phyloP scores from a whole-genome alignment of 129 eudicot genomes.

The Chrysanthemum seticuspe region DNA sequence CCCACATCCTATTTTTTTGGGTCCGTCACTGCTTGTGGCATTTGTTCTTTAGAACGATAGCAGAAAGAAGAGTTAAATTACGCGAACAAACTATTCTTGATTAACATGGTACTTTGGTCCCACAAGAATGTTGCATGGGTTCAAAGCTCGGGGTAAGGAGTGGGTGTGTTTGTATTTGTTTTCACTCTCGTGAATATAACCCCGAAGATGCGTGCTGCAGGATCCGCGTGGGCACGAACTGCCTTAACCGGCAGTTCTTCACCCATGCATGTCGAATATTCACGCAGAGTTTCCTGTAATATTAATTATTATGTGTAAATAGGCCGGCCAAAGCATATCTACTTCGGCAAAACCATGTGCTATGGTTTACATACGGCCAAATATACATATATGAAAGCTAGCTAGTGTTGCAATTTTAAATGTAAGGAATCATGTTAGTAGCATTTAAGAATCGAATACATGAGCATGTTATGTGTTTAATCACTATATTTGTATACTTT shows the following conservation, averaged over 20 bases:
- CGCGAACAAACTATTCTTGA: too few species aligned
- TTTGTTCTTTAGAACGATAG: too few species aligned
- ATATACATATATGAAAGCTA: background rate
- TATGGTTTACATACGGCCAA: conserved; percentile 19
- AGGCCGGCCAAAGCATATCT: conserved; percentile 12
- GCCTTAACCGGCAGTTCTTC: background rate
- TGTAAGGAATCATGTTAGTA: conserved; percentile 21
- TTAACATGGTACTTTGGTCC: too few species aligned
- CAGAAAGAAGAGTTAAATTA: too few species aligned
- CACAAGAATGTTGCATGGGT: too few species aligned
- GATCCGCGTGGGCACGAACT: too few species aligned
- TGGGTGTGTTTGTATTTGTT: too few species aligned
- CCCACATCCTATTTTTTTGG: too few species aligned
- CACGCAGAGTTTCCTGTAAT: background rate
- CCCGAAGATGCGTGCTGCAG: too few species aligned
- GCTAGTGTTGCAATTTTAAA: background rate
- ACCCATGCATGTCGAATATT: background rate
- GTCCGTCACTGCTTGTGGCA: too few species aligned
- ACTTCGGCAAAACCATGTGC: conserved; percentile 33
- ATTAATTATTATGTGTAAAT: background rate
- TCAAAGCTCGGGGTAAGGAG: too few species aligned
- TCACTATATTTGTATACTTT: conserved; percentile 18
- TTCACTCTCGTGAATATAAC: too few species aligned
- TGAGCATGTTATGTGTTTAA: conserved; percentile 26
- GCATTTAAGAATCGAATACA: conserved; percentile 25